These are phyloP conservation scores for Pyrus betulifolia DNA, from an alignment of 306 rosid genomes.

Conservation along the genomic window DNA sequence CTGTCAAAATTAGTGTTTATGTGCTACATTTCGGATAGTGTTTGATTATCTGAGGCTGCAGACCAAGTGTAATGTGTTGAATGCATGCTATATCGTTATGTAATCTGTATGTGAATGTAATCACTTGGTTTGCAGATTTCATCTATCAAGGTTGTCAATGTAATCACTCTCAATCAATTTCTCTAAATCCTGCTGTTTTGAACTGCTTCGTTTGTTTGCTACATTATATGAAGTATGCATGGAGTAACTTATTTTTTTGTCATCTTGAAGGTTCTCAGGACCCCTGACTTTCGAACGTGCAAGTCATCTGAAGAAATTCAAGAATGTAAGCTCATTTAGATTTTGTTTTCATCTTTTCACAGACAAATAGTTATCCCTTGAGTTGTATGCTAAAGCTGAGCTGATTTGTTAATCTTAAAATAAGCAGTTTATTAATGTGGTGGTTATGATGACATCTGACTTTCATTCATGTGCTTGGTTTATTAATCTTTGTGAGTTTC, in stretches of 20 bases:
- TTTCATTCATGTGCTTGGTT: not conserved
- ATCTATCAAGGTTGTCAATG: not conserved
- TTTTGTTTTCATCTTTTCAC: not conserved
- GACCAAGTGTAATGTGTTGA: not conserved
- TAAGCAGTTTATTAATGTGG: not conserved
- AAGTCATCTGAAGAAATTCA: slow-evolving; percentile 63
- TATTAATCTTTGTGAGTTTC: not conserved
- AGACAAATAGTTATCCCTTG: not conserved
- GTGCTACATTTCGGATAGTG: not conserved
- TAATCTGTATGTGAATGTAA: not conserved
- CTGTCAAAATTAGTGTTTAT: not conserved
- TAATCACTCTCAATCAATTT: not conserved
- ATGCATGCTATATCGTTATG: not conserved
- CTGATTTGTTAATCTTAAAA: not conserved
- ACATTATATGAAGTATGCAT: slow-evolving; percentile 1
- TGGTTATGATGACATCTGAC: not conserved
- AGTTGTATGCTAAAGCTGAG: not conserved
- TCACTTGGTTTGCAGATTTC: not conserved
- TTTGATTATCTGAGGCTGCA: not conserved
- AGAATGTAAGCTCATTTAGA: slow-evolving; percentile 51
- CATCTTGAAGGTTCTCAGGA: slow-evolving; percentile 51
- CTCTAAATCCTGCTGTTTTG: not conserved
- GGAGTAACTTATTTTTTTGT: slow-evolving; percentile 14
- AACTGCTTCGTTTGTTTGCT: slow-evolving; percentile 1
- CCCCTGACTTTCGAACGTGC: slow-evolving; percentile 59